These are phyloP conservation scores for Leccinum rimulosum DNA, from an alignment of 768 basidiomycete genomes.

Conservation along the genomic window DNA sequence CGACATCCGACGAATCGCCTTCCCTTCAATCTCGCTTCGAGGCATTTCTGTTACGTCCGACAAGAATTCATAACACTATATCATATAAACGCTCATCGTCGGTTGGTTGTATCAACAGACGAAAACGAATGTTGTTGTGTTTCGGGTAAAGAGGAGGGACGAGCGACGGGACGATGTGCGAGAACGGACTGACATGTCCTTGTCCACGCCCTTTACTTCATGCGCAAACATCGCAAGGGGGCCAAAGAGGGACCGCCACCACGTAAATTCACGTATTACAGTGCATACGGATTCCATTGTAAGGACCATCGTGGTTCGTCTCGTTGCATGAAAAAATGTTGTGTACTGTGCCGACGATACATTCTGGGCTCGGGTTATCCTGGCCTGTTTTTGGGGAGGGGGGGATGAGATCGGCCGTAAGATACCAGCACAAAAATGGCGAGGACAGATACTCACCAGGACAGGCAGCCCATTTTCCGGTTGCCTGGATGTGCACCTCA, in stretches of 20 bases:
- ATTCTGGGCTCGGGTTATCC: constrained; percentile 49
- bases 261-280: constrained; percentile 1
- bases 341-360: constrained; percentile 22
- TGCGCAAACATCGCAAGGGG: no score
- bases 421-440: neutral
- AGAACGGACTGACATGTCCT: no score
- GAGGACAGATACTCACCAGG: constrained; percentile 34
- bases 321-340: constrained; percentile 41
- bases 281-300: constrained; percentile 24
- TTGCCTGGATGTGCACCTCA: constrained; percentile 43
- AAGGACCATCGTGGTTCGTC: constrained; percentile 45
- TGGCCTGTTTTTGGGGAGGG: constrained; percentile 38
- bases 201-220: no score
- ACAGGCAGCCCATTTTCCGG: constrained; percentile 51
- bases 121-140: neutral
- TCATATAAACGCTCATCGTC: neutral
- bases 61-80: neutral
- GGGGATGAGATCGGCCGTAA: neutral
- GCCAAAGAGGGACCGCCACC: neutral
- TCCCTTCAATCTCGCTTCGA: neutral
- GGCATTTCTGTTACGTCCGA: neutral
- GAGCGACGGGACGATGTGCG: neutral
- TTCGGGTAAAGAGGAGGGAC: neutral
- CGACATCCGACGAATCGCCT: neutral
- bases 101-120: neutral